Conservation (phyloP, 176 grass and related monocot genomes). For the Carex kokanica region DNA sequence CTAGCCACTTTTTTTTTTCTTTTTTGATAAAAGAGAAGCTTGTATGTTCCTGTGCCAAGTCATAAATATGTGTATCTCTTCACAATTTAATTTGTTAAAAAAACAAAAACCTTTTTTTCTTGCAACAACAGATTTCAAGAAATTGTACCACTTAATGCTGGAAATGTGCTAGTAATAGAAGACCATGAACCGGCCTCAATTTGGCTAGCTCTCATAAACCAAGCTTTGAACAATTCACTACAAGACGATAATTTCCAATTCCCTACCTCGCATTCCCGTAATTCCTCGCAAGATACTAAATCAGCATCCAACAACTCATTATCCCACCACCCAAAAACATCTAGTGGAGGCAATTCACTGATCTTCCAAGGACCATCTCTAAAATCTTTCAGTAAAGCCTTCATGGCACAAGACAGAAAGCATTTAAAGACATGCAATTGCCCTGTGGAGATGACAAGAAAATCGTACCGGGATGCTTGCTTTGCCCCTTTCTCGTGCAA, state of each 20-base stretch:
- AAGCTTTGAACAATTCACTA: slow-evolving; percentile 40
- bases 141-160: slow-evolving; percentile 94
- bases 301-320: slow-evolving; percentile 40
- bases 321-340: slow-evolving; percentile 54
- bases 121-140: slow-evolving; percentile 78
- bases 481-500: slow-evolving; percentile 55
- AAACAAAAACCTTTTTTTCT: slow-evolving; percentile 3
- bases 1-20: background rate
- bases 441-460: slow-evolving; percentile 59
- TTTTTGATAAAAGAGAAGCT: background rate
- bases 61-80: background rate
- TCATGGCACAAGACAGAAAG: slow-evolving; percentile 61
- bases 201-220: slow-evolving; percentile 74
- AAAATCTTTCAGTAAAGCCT: slow-evolving; percentile 77
- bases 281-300: slow-evolving; percentile 38
- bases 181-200: slow-evolving; percentile 72
- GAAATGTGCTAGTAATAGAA: slow-evolving; percentile 88
- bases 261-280: slow-evolving; percentile 36
- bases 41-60: background rate
- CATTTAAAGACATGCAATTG: slow-evolving; percentile 73
- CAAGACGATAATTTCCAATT: slow-evolving; percentile 39
- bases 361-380: slow-evolving; percentile 85
- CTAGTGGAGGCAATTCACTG: slow-evolving; percentile 41
- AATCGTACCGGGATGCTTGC: slow-evolving; percentile 82
- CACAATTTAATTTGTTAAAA: background rate